These are phyloP conservation scores for Trichoderma sp. DNA, from an alignment of 2,329 filamentous ascomycete species.

Conservation along the genomic window DNA sequence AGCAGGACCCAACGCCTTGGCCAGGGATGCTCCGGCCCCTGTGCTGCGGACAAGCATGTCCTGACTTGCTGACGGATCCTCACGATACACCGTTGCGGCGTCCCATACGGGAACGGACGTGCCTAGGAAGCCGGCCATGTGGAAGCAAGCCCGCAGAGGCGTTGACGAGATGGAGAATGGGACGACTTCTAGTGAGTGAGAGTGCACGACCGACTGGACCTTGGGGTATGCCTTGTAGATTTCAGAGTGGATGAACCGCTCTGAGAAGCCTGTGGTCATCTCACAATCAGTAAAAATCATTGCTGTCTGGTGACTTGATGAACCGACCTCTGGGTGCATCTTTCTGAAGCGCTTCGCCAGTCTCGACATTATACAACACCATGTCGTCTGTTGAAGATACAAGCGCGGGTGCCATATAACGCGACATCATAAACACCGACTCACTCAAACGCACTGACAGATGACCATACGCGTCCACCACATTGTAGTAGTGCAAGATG, in stretches of 20 bases:
- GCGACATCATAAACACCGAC: conserved; percentile 14
- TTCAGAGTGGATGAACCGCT: conserved; percentile 12
- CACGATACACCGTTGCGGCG: neutral
- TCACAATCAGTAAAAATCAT: neutral
- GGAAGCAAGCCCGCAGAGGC: conserved; percentile 5
- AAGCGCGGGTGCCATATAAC: conserved; percentile 9
- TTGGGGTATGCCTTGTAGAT: conserved; percentile 7
- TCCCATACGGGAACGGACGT: conserved; percentile 5
- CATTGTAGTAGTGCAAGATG: conserved; percentile 6
- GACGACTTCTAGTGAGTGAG: conserved; percentile 9
- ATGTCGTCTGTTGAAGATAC: conserved; percentile 8
- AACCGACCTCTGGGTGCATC: neutral
- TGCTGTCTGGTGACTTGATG: too few relatives aligned
- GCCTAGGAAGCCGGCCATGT: conserved; percentile 10
- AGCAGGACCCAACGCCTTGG: neutral
- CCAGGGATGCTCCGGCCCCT: conserved; percentile 3
- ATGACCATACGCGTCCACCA: conserved; percentile 10
- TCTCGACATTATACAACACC: conserved; percentile 8
- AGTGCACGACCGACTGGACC: conserved; percentile 2
- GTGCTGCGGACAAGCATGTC: conserved; percentile 9
- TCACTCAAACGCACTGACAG: conserved; percentile 3
- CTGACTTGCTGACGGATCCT: neutral
- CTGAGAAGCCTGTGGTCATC: neutral
- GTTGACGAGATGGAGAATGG: conserved; percentile 6
- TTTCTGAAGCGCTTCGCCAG: neutral